A percentile compares a stretch with the other conserved stretches of the same genome.
Conservation (phyloP, 495 filamentous ascomycete genomes). For the Podospora pseudocomata region DNA sequence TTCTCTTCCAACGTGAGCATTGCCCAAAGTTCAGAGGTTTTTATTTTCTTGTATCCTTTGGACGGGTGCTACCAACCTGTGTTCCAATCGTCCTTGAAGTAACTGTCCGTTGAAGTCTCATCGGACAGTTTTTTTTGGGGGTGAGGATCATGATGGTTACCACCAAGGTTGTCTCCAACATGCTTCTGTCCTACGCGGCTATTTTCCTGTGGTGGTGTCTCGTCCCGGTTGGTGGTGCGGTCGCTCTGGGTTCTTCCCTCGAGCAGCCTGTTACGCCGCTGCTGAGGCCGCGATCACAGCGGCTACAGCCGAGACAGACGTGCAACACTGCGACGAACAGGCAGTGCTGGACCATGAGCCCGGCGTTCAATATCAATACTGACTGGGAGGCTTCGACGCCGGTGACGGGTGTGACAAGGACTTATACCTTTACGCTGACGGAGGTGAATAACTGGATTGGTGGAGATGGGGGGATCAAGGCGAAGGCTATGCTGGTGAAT, state of each 20-base stretch:
- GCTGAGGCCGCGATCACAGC: background rate
- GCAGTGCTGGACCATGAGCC: slow-evolving; percentile 34
- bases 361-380: slow-evolving; percentile 35
- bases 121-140: background rate
- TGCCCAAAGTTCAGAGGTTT: background rate
- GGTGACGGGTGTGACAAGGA: slow-evolving; percentile 25
- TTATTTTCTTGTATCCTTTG: background rate
- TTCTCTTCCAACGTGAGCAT: background rate
- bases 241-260: background rate
- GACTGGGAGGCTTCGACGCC: slow-evolving; percentile 34
- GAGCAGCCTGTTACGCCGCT: background rate
- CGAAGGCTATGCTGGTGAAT: slow-evolving; percentile 45
- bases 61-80: background rate
- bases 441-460: slow-evolving; percentile 35
- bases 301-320: slow-evolving; percentile 27
- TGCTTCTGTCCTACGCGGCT: background rate
- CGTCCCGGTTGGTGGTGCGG: background rate
- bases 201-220: background rate
- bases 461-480: slow-evolving; percentile 44
- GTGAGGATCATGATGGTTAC: background rate
- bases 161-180: background rate
- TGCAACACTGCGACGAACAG: slow-evolving; percentile 37
- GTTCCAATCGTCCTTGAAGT: background rate
- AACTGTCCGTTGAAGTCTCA: background rate
- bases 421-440: slow-evolving; percentile 39